Conservation (phyloP, 768 basidiomycete species). For the Suillus weaverae region DNA sequence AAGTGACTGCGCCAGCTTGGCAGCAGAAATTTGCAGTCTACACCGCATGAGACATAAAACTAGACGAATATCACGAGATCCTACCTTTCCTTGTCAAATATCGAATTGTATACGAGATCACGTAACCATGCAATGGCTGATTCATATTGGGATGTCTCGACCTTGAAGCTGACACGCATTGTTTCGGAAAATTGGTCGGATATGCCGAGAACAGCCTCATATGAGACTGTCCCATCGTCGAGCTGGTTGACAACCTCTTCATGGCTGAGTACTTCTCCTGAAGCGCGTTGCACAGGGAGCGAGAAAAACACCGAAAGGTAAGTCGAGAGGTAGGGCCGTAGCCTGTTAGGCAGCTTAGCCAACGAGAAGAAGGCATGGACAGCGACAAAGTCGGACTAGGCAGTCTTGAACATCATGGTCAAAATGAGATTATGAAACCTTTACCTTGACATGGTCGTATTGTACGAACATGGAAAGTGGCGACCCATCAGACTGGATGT, state of each 20-base stretch:
- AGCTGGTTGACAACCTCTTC: constrained; percentile 91
- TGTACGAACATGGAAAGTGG: constrained; percentile 86
- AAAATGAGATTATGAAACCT: constrained; percentile 15
- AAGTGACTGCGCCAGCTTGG: constrained; percentile 86
- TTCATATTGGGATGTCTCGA: constrained; percentile 79
- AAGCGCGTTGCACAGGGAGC: constrained; percentile 70
- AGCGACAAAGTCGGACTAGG: constrained; percentile 88
- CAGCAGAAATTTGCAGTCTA: constrained; percentile 80
- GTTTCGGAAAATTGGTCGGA: constrained; percentile 70
- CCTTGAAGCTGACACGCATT: constrained; percentile 77
- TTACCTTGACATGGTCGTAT: constrained; percentile 89
- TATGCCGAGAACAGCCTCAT: constrained; percentile 70
- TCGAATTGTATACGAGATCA: constrained; percentile 72
- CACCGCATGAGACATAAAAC: constrained; percentile 6
- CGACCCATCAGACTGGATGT: constrained; percentile 67
- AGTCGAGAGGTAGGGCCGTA: constrained; percentile 79
- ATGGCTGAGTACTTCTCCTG: constrained; percentile 71
- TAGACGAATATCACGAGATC: constrained; percentile 13
- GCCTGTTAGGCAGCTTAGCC: constrained; percentile 62
- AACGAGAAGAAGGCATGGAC: constrained; percentile 81
- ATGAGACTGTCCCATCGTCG: constrained; percentile 88
- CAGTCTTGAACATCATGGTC: constrained; percentile 7
- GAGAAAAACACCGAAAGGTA: constrained; percentile 88
- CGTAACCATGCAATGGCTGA: constrained; percentile 82
- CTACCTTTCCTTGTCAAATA: constrained; percentile 80